Conservation (phyloP, 495 filamentous ascomycete genomes). For the Aspergillus baeticus region DNA sequence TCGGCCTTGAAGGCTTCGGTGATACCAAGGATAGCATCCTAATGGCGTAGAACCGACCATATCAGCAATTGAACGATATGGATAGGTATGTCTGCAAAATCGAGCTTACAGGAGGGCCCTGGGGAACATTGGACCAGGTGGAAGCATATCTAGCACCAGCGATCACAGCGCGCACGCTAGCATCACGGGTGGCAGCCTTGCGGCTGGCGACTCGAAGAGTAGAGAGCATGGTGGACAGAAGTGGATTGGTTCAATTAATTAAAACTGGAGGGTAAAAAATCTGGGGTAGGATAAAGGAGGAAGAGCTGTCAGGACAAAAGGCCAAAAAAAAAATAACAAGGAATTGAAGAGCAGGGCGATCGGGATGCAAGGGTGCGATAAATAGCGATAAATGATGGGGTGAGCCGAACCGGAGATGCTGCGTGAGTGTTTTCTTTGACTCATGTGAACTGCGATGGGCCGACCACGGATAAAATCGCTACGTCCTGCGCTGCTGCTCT, state of each 20-base stretch:
- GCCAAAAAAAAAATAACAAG: constrained; percentile 16
- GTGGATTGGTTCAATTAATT: constrained; percentile 5
- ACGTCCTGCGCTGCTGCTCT: too few relatives aligned
- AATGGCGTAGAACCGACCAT: constrained; percentile 9
- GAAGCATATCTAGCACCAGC: constrained; percentile 67
- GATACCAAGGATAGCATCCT: constrained; percentile 90
- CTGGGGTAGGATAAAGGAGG: constrained; percentile 16
- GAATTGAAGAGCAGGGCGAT: constrained; percentile 16
- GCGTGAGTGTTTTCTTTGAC: constrained; percentile 37
- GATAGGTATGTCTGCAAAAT: constrained; percentile 2
- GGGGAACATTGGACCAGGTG: constrained; percentile 84
- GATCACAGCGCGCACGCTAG: constrained; percentile 46
- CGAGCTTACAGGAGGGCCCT: constrained; percentile 84
- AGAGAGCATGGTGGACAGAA: constrained; percentile 49
- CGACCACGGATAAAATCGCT: constrained; percentile 7
- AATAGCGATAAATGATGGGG: constrained; percentile 16
- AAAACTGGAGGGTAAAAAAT: constrained; percentile 14
- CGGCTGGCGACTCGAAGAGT: constrained; percentile 56
- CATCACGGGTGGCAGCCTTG: constrained; percentile 48
- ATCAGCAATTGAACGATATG: constrained; percentile 29
- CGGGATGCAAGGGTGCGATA: constrained; percentile 19
- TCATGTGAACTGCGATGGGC: constrained; percentile 33
- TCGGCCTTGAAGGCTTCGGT: constrained; percentile 99
- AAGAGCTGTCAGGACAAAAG: constrained; percentile 17
- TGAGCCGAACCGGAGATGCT: constrained; percentile 29